Percentiles rank a stretch among this genome's conserved stretches.
These are phyloP conservation scores for Xylaria digitata DNA, from an alignment of 2,329 filamentous ascomycete genomes.

Conservation along the genomic window DNA sequence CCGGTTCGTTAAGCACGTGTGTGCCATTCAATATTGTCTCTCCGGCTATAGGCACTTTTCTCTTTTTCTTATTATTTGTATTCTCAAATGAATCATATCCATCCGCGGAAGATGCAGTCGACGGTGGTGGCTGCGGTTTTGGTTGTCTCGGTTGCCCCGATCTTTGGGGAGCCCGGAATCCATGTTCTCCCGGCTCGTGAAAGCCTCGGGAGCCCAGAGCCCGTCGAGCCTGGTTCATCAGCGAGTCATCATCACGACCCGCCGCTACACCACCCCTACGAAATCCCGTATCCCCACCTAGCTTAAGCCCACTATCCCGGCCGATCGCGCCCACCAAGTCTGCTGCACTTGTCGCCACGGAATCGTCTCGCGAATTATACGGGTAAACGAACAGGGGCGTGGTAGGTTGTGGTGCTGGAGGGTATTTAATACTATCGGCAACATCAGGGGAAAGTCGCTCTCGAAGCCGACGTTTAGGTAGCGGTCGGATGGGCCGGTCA, in stretches of 20 bases:
- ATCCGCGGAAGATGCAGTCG: constrained; percentile 78
- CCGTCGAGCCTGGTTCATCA: constrained; percentile 44
- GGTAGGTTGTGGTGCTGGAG: constrained; percentile 76
- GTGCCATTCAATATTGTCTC: constrained; percentile 65
- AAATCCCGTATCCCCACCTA: constrained; percentile 53
- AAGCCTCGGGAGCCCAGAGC: constrained; percentile 58
- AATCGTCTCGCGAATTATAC: constrained; percentile 65
- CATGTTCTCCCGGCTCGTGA: constrained; percentile 59
- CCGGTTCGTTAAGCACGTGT: constrained; percentile 55
- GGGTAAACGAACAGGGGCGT: constrained; percentile 83
- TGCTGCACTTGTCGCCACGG: constrained; percentile 49
- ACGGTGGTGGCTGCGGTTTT: constrained; percentile 69
- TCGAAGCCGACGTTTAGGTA: constrained; percentile 88
- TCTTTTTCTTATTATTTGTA: constrained; percentile 99
- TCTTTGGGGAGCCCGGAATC: constrained; percentile 57
- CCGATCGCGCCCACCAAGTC: constrained; percentile 43
- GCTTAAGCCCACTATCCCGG: constrained; percentile 49
- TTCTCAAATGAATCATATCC: constrained; percentile 98
- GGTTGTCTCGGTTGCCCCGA: constrained; percentile 58
- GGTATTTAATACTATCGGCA: constrained; percentile 84
- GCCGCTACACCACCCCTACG: constrained; percentile 45
- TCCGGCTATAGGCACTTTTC: constrained; percentile 93
- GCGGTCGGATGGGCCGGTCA: constrained; percentile 89
- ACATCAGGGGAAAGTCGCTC: constrained; percentile 88
- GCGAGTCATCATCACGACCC: constrained; percentile 43